Conservation (phyloP, 441 rosid genomes). For the Cnidoscolus chayamansa region DNA sequence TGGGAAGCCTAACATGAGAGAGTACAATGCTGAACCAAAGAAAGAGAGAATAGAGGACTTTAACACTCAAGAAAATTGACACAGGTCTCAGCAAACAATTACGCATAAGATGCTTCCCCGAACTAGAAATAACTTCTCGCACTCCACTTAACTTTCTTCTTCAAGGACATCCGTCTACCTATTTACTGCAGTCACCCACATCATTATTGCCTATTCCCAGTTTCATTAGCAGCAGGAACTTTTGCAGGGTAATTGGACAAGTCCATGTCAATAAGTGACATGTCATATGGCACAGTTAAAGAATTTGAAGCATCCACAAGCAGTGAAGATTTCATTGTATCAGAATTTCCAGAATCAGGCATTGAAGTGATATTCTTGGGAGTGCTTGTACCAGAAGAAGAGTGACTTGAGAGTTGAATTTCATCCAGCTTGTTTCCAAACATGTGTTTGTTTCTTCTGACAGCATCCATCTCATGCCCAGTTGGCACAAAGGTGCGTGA, state of each 20-base stretch:
- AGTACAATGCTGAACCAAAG: conserved; percentile 21
- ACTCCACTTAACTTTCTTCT: background rate
- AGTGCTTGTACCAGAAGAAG: conserved; percentile 62
- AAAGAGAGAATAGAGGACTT: conserved; percentile 7
- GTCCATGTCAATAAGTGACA: conserved; percentile 89
- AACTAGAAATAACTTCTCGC: conserved; percentile 1
- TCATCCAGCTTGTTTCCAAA: conserved; percentile 77
- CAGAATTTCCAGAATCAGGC: conserved; percentile 40
- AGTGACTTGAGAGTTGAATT: conserved; percentile 57
- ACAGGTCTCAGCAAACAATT: conserved; percentile 16
- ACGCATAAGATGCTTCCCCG: conserved; percentile 19
- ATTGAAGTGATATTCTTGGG: conserved; percentile 37
- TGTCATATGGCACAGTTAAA: conserved; percentile 56
- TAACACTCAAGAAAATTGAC: conserved; percentile 13
- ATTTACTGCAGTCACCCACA: conserved; percentile 24
- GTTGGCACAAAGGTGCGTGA: conserved; percentile 97
- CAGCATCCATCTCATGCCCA: conserved; percentile 95
- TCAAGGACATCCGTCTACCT: conserved; percentile 18
- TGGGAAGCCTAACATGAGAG: conserved; percentile 8
- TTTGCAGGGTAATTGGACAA: conserved; percentile 61
- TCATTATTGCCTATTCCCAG: conserved; percentile 45
- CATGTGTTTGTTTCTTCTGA: conserved; percentile 69
- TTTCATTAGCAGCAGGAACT: conserved; percentile 72
- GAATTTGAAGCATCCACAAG: conserved; percentile 64
- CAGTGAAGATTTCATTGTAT: conserved; percentile 59